Evolutionary conservation across 371 early-diverging fungal genomes (phyloP), one percentile per base, ranked within the genome.

Genomic region (Apophysomyces elegans): DNA sequence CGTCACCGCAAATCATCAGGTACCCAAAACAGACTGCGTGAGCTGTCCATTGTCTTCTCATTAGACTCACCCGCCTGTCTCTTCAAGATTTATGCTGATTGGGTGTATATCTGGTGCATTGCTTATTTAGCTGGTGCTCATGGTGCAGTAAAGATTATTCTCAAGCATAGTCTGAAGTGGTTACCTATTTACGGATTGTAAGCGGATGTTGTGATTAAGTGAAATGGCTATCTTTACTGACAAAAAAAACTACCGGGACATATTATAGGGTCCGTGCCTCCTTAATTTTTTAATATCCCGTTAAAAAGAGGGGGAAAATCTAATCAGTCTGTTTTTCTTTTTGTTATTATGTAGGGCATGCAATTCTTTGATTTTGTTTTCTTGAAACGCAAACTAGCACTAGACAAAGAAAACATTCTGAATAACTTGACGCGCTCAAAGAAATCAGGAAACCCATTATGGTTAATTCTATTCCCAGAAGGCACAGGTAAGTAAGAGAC

Each of bases 381-480:
- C 69, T 74, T 96, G 61, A 84, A 90, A 67, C 87, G 96, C 58
- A 90, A 90, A 50, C 92, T 94, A 90, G 83, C 77, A 11, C 68
- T 79, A 18, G 96, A 96, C 78, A 78, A 81, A 62, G 72, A 65
- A 36, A 77, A 75, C n/a, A 81, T 90, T 70, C 66, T 77, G 37
- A 64, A 50, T 7, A 76, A 76, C 54, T 56, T 86, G 54, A 66
- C 69, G 12, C 72, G 78, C 3, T 67, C 78, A 13, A 62, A 68
- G 41, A 70, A 61, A 66, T 70, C 58, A 62, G 69, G 67, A 56
- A 72, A 83, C n/a, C 92, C 91, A 13, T 73, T 89, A 41, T 95
- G 95, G 95, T 81, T 95, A 35, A 78, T 95, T 13, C 75, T 96
- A 13, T 96, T 94, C 73, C 96, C 96, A 0, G 96, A 96, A 74